phyloP scores from a whole-genome alignment of 805 yeast species.

The Candida piceae region DNA sequence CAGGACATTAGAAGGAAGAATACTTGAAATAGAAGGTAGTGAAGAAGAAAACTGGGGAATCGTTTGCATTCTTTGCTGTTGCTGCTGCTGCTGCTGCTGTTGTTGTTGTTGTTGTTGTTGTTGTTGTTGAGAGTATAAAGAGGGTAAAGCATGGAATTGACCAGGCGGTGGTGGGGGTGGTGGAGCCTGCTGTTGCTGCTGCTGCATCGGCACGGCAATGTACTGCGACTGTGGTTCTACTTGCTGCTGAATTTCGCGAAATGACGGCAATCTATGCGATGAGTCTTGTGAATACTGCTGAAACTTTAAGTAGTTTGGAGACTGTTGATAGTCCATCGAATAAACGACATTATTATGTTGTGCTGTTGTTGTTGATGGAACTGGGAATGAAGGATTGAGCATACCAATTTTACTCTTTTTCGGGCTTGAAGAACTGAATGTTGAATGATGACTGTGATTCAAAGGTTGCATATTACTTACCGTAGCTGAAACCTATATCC shows the following conservation, averaged over 20 bases:
- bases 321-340: not conserved
- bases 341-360: not conserved
- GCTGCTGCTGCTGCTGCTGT: slow-evolving; percentile 1
- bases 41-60: not conserved
- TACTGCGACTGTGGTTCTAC: not conserved
- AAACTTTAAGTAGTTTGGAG: not conserved
- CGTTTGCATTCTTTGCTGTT: not conserved
- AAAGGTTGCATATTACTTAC: not conserved
- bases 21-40: not conserved
- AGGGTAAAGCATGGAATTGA: too few species aligned
- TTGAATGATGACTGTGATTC: not conserved
- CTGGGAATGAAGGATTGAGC: not conserved
- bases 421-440: not conserved
- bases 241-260: not conserved
- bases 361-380: not conserved
- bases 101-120: too few species aligned
- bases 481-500: not conserved
- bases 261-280: not conserved
- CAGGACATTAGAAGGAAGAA: not conserved
- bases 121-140: too few species aligned
- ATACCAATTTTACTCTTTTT: not conserved
- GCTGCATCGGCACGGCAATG: not conserved
- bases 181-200: not conserved
- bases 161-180: not conserved
- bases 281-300: not conserved